phyloP scores from a whole-genome alignment of 345 rosid species.

The Lepidium sativum region DNA sequence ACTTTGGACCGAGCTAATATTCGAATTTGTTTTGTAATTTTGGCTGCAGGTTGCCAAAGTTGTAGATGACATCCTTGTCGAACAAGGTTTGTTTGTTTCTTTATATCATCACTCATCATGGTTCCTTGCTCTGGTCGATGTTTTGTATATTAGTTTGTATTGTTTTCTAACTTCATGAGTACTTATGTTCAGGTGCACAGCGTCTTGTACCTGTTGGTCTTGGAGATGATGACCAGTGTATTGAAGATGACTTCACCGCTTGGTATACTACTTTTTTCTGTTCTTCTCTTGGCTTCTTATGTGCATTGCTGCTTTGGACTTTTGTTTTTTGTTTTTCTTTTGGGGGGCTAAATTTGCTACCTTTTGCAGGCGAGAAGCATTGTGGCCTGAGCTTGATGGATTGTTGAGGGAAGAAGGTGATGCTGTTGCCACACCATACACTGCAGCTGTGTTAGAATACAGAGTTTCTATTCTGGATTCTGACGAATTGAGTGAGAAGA shows the following conservation, averaged over 20 bases:
- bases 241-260: conserved; percentile 79
- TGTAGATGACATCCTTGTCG: conserved; percentile 64
- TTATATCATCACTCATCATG: neutral
- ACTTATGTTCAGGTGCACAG: conserved; percentile 56
- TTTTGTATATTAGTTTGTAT: neutral
- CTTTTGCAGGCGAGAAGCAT: conserved; percentile 59
- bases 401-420: conserved; percentile 82
- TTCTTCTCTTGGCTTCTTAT: neutral
- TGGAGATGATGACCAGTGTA: conserved; percentile 91
- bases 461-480: conserved; percentile 62
- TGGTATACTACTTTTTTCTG: conserved; percentile 38
- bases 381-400: conserved; percentile 95
- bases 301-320: neutral
- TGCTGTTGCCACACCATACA: conserved; percentile 65
- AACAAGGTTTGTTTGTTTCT: conserved; percentile 56
- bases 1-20: neutral
- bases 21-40: neutral
- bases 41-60: conserved; percentile 61
- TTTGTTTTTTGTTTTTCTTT: neutral
- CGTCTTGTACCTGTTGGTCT: conserved; percentile 72
- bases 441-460: conserved; percentile 88
- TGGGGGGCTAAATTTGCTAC: neutral
- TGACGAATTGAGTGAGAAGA: conserved; percentile 36
- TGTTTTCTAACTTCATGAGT: neutral
- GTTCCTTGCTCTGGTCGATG: neutral